Percentiles rank a stretch among this genome's conserved stretches.
These are phyloP conservation scores for Kentomonas sorsogonicus DNA, from an alignment of 208 protist genomes.

Conservation along the genomic window DNA sequence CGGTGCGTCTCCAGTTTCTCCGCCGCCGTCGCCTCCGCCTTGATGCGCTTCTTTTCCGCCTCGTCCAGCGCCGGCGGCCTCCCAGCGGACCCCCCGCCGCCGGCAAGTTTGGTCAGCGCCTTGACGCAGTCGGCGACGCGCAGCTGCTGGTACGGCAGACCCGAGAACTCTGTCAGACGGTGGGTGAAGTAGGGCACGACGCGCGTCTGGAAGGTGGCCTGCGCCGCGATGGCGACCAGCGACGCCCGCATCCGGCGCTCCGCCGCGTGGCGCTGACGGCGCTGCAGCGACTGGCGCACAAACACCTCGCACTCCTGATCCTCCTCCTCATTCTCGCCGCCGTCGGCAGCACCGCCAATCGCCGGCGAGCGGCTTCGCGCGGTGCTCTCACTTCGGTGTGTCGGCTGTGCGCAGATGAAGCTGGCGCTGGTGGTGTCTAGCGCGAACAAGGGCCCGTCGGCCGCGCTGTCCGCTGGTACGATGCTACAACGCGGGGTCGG, in stretches of 20 bases:
- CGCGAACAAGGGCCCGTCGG: too few species aligned
- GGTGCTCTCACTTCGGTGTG: too few species aligned
- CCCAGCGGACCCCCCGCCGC: conserved; percentile 8
- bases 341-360: too few species aligned
- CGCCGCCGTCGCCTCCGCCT: conserved; percentile 32
- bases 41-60: conserved; percentile 30
- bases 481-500: too few species aligned
- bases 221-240: conserved; percentile 36
- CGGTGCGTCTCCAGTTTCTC: conserved; percentile 43
- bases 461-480: background rate
- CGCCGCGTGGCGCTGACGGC: conserved; percentile 11
- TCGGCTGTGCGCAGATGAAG: too few species aligned
- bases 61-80: conserved; percentile 25
- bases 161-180: conserved; percentile 55
- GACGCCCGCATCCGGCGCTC: conserved; percentile 43
- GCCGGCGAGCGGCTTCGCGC: too few species aligned
- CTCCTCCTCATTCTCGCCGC: too few species aligned
- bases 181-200: conserved; percentile 61
- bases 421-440: too few species aligned
- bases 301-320: too few species aligned
- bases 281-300: too few species aligned
- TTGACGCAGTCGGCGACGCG: conserved; percentile 28
- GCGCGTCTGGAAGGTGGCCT: conserved; percentile 40
- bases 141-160: conserved; percentile 51
- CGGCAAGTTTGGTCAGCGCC: background rate